Percentiles rank a stretch among this genome's conserved stretches.
Evolutionary conservation across 257 asterid species (phyloP).

Genomic region (Echites panduratus): DNA sequence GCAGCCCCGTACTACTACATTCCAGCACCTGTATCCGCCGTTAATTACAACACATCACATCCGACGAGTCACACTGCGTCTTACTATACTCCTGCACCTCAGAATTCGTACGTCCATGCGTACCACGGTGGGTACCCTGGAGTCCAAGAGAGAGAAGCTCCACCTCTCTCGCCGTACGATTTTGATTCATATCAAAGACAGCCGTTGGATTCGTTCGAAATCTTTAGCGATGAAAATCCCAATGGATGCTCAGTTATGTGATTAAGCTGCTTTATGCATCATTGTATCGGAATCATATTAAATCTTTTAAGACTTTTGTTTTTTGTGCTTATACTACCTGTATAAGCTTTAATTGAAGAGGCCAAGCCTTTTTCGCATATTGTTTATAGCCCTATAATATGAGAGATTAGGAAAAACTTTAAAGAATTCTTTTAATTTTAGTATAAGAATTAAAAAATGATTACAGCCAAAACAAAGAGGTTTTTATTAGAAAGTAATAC

Average conservation of each 20-base stretch:
- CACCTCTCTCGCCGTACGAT: constrained; percentile 37
- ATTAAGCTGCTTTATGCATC: neutral
- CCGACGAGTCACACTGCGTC: constrained; percentile 48
- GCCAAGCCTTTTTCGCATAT: no score
- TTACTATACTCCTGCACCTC: constrained; percentile 43
- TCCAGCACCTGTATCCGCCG: constrained; percentile 30
- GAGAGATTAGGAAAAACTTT: no score
- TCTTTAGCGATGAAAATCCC: constrained; percentile 77
- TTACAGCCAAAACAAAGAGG: no score
- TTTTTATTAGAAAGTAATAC: no score
- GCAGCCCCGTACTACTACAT: constrained; percentile 19
- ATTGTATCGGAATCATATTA: constrained; percentile 21
- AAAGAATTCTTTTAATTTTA: no score
- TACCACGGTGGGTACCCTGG: constrained; percentile 16
- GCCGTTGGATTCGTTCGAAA: constrained; percentile 71
- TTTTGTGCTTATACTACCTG: neutral
- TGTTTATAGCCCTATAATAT: no score
- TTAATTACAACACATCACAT: constrained; percentile 61
- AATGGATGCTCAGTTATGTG: constrained; percentile 61
- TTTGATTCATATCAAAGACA: constrained; percentile 33
- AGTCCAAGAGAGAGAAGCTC: constrained; percentile 17
- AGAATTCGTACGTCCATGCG: constrained; percentile 38
- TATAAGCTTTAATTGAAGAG: neutral
- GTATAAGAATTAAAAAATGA: no score
- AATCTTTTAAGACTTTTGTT: constrained; percentile 24